Percentiles rank a stretch among this genome's conserved stretches.
Evolutionary conservation across 495 filamentous ascomycete genomes (phyloP).

Genomic region (Hamigera avellanea): DNA sequence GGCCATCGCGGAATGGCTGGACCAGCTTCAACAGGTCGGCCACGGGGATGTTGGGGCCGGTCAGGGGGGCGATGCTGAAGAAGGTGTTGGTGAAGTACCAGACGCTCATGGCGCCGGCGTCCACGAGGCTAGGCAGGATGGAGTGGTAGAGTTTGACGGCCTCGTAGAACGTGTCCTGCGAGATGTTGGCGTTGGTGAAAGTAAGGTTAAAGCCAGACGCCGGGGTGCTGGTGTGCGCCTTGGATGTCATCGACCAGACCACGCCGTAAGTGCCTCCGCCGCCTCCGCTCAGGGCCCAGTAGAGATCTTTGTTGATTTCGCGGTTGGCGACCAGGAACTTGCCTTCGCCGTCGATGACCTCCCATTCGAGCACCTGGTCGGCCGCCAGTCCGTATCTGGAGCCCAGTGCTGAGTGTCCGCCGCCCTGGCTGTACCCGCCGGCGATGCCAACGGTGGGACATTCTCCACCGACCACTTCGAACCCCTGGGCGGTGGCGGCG

Average conservation of each 20-base stretch:
- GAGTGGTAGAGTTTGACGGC: constrained; percentile 28
- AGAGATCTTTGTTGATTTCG: constrained; percentile 44
- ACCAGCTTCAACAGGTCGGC: constrained; percentile 13
- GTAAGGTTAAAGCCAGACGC: constrained; percentile 19
- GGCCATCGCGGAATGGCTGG: constrained; percentile 16
- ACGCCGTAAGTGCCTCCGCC: constrained; percentile 55
- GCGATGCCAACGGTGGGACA: constrained; percentile 26
- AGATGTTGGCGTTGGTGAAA: constrained; percentile 14
- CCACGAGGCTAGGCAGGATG: constrained; percentile 30
- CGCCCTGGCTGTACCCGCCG: constrained; percentile 50
- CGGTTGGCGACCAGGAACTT: constrained; percentile 39
- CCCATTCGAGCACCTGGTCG: constrained; percentile 51
- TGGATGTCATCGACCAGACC: constrained; percentile 42
- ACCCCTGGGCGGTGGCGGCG: constrained; percentile 17
- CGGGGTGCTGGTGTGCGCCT: constrained; percentile 27
- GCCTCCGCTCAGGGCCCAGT: constrained; percentile 57
- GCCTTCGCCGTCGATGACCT: constrained; percentile 44
- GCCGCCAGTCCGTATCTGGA: constrained; percentile 46
- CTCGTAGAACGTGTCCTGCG: constrained; percentile 32
- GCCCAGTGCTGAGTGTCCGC: constrained; percentile 45
- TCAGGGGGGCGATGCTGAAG: constrained; percentile 34
- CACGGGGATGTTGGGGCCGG: constrained; percentile 21
- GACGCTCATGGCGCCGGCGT: constrained; percentile 41
- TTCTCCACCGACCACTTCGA: constrained; percentile 22
- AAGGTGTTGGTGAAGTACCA: constrained; percentile 36